phyloP scores from a whole-genome alignment of 2,329 filamentous ascomycete genomes.

The Penicillium sp. region DNA sequence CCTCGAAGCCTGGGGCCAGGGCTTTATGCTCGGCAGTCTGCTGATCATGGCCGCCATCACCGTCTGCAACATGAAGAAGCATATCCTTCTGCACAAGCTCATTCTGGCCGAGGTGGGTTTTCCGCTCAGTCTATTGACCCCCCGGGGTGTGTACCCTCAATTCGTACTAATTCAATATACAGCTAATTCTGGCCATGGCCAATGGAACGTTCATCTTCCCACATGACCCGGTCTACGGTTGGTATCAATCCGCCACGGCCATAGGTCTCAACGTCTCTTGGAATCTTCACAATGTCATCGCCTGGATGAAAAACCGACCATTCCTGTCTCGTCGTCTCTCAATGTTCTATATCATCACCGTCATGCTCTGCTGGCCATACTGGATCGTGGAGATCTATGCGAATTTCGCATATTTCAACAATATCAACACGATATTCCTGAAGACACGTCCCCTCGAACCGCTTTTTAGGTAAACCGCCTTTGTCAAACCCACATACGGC shows the following conservation, averaged over 20 bases:
- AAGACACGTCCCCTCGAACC: constrained; percentile 60
- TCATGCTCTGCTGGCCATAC: constrained; percentile 60
- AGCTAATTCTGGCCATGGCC: constrained; percentile 57
- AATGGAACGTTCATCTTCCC: constrained; percentile 62
- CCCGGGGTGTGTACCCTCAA: neutral
- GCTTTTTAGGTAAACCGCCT: constrained; percentile 50
- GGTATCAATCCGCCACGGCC: constrained; percentile 62
- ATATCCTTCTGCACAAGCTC: constrained; percentile 51
- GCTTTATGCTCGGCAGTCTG: constrained; percentile 50
- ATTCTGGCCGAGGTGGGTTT: constrained; percentile 48
- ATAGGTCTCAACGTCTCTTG: constrained; percentile 63
- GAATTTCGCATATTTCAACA: constrained; percentile 64
- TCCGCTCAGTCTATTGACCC: neutral
- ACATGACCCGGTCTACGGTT: constrained; percentile 56
- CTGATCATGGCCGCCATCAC: constrained; percentile 52
- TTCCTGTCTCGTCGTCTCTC: constrained; percentile 55
- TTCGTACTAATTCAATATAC: neutral
- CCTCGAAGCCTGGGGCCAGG: constrained; percentile 51
- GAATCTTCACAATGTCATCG: constrained; percentile 64
- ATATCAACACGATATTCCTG: constrained; percentile 53
- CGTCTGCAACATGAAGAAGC: constrained; percentile 50
- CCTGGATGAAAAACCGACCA: constrained; percentile 66
- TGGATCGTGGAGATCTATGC: constrained; percentile 65
- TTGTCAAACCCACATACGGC: neutral
- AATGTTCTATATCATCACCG: constrained; percentile 57